These are phyloP conservation scores for Cordyceps sp. DNA, from an alignment of 2,329 filamentous ascomycete species.

Conservation along the genomic window DNA sequence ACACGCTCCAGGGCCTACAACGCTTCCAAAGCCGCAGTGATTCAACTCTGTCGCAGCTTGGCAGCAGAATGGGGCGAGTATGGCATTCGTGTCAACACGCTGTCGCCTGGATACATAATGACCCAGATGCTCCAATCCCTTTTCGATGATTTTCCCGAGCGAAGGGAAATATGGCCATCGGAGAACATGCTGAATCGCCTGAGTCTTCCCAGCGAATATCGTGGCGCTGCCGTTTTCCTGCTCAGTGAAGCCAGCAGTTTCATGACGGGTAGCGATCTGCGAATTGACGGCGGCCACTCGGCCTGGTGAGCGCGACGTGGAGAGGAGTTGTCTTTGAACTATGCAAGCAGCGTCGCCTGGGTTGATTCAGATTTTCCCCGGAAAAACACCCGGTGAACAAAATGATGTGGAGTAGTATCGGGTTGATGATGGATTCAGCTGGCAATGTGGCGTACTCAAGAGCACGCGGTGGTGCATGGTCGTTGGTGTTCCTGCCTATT, in stretches of 20 bases:
- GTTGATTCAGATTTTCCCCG: too few relatives aligned
- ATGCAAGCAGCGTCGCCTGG: too few relatives aligned
- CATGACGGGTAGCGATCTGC: constrained; percentile 58
- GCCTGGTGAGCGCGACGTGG: constrained; percentile 30
- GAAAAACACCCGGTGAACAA: too few relatives aligned
- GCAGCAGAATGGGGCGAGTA: constrained; percentile 57
- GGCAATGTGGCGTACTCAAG: too few relatives aligned
- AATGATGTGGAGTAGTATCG: too few relatives aligned
- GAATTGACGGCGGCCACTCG: constrained; percentile 55
- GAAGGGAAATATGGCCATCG: constrained; percentile 51
- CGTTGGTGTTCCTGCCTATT: too few relatives aligned
- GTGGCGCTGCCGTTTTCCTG: constrained; percentile 56
- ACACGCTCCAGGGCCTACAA: constrained; percentile 45
- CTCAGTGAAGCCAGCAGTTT: constrained; percentile 54
- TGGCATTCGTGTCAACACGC: constrained; percentile 65
- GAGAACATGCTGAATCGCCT: constrained; percentile 72
- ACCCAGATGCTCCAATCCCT: constrained; percentile 72
- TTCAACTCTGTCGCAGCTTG: constrained; percentile 55
- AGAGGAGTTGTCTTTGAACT: neutral
- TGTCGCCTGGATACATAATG: constrained; percentile 66
- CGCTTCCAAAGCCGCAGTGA: constrained; percentile 56
- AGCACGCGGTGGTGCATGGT: too few relatives aligned
- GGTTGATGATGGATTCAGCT: too few relatives aligned
- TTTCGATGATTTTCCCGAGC: constrained; percentile 60
- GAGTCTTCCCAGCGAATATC: constrained; percentile 51